Evolutionary conservation across 2,329 filamentous ascomycete genomes (phyloP), one percentile per base, ranked within the genome.

Genomic region (Raffaelea deltoideospora): DNA sequence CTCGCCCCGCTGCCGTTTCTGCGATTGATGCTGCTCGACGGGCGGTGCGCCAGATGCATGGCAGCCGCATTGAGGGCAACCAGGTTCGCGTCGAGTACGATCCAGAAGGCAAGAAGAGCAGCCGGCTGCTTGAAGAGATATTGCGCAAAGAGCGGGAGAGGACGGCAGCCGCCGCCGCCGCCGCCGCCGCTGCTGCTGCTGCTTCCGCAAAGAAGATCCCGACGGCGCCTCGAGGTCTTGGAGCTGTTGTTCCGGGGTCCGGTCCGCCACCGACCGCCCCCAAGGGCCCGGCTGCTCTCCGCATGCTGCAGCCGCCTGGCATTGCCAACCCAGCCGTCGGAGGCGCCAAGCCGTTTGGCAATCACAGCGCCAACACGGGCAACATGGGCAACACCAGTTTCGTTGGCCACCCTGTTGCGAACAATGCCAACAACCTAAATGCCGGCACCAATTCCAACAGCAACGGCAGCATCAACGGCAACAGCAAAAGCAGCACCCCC

Each of bases 11-110:
- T 2, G 58, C 69, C 3, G 60, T 84, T 28, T 69, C 76, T 34
- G 90, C 85, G 6, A 74, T 80, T 29, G 78, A 82, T 41, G 83
- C 87, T 29, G 88, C 90, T 9, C 83, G 81, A 48, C 71, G 74
- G 47, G 90, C 90, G 10, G 76, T 87, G 28, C 71, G 77, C 42
- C 71, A 77, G 44, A 84, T 80, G 52, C 79, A 84, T 45, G 80
- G 82, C 15, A 76, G 81, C 52, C 77, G 81, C 43, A 80, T 96
- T 47, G 87, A 90, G 37, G 67, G 78, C 22, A 72, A 79, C 43
- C 65, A 72, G 10, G 76, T 98, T 39, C 78, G 74, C 45, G 86
- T 96, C 6, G 80, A 92, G 50, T 79, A 86, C 45, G 90, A 98
- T 59, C 78, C 85, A 1, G 86, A 95, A 53, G 87, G 90, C 5